Conservation (phyloP, 2,329 filamentous ascomycete genomes). For the Colletotrichum lini region DNA sequence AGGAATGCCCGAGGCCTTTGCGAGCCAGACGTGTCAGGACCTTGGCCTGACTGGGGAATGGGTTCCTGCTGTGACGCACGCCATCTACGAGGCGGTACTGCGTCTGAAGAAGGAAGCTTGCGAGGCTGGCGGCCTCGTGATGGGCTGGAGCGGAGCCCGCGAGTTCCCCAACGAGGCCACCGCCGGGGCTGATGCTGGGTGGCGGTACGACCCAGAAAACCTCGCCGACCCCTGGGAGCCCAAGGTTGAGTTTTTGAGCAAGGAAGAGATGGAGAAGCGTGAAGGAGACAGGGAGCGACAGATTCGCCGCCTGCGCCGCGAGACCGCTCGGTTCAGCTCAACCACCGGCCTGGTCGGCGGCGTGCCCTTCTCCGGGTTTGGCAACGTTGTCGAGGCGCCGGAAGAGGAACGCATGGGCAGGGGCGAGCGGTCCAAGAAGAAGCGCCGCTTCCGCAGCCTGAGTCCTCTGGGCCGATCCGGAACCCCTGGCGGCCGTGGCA, state of each 20-base stretch:
- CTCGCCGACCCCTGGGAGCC: slow-evolving; percentile 89
- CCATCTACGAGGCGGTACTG: slow-evolving; percentile 95
- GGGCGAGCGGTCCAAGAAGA: slow-evolving; percentile 95
- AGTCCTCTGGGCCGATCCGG: slow-evolving; percentile 81
- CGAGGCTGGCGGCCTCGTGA: slow-evolving; percentile 89
- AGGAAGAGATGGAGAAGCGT: slow-evolving; percentile 97
- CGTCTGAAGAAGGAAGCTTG: slow-evolving; percentile 96
- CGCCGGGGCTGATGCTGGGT: slow-evolving; percentile 86
- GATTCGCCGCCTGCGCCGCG: slow-evolving; percentile 86
- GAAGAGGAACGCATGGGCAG: slow-evolving; percentile 90
- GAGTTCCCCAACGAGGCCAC: slow-evolving; percentile 93
- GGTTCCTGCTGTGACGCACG: slow-evolving; percentile 94
- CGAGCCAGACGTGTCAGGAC: slow-evolving; percentile 92
- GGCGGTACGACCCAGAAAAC: slow-evolving; percentile 95
- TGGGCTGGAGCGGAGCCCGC: slow-evolving; percentile 72
- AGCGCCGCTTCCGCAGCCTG: slow-evolving; percentile 89
- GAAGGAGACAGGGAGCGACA: slow-evolving; percentile 95
- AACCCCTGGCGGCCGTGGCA: slow-evolving; percentile 80
- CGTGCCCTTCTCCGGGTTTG: slow-evolving; percentile 71
- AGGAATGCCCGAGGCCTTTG: slow-evolving; percentile 92
- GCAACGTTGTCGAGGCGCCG: slow-evolving; percentile 61
- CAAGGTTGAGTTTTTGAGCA: slow-evolving; percentile 84
- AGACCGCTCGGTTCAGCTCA: slow-evolving; percentile 93
- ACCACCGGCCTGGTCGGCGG: slow-evolving; percentile 85
- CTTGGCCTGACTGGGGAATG: slow-evolving; percentile 92